These are phyloP conservation scores for Saururus chinensis DNA, from an alignment of 164 flowering plant species.

Conservation along the genomic window DNA sequence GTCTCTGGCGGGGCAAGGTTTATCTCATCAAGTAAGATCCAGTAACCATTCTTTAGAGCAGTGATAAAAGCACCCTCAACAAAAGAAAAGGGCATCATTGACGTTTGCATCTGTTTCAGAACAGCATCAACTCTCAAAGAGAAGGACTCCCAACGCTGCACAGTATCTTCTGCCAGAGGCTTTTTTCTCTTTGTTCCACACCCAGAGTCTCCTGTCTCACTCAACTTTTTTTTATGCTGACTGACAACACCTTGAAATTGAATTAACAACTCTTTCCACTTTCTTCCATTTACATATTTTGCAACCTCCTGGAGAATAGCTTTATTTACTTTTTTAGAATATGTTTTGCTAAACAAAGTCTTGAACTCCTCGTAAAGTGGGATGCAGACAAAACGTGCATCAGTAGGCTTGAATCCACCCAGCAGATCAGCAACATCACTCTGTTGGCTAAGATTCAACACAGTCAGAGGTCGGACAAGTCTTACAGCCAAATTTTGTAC, in stretches of 20 bases:
- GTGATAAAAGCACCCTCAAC: slow-evolving; percentile 90
- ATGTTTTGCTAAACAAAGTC: slow-evolving; percentile 44
- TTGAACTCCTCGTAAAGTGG: slow-evolving; percentile 73
- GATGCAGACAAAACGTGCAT: slow-evolving; percentile 54
- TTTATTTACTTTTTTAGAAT: slow-evolving; percentile 42
- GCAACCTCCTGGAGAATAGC: slow-evolving; percentile 23
- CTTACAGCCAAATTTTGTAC: slow-evolving; percentile 77
- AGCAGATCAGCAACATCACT: slow-evolving; percentile 85
- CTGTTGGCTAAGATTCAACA: slow-evolving; percentile 95
- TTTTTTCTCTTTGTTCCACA: slow-evolving; percentile 61
- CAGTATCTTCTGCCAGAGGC: slow-evolving; percentile 26
- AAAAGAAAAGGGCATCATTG: slow-evolving; percentile 78
- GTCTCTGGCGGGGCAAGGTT: slow-evolving; percentile 98
- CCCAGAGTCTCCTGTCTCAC: slow-evolving; percentile 22
- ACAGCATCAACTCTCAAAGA: slow-evolving; percentile 42
- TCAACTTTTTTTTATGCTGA: slow-evolving; percentile 11
- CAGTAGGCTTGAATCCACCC: slow-evolving; percentile 88
- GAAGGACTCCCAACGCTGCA: slow-evolving; percentile 49
- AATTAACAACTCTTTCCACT: slow-evolving; percentile 28
- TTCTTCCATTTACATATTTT: slow-evolving; percentile 15
- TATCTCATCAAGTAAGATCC: slow-evolving; percentile 97
- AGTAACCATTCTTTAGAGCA: slow-evolving; percentile 78
- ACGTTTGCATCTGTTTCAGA: slow-evolving; percentile 34
- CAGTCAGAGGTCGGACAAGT: slow-evolving; percentile 73
- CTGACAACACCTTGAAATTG: slow-evolving; percentile 31